A percentile compares a stretch with the other conserved stretches of the same genome.
Conservation (phyloP, 148 eudicot species). For the Chenopodium quinoa region DNA sequence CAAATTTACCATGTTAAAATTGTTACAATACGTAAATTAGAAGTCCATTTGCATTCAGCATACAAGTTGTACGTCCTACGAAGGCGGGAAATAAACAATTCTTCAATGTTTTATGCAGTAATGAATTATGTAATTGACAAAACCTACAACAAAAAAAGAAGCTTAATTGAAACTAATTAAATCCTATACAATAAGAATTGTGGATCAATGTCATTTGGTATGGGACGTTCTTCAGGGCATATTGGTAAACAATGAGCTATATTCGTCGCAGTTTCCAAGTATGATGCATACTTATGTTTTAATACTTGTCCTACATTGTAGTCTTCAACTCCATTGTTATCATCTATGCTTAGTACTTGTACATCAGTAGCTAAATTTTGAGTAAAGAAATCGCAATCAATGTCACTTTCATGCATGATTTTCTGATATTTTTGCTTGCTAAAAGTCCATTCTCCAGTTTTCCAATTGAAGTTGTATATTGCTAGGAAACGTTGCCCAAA, state of each 20-base stretch:
- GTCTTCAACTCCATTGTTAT: background rate
- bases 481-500: conserved; percentile 64
- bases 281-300: conserved; percentile 22
- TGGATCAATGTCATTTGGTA: conserved; percentile 16
- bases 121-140: no score
- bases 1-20: no score
- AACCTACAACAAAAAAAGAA: background rate
- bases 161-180: background rate
- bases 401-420: conserved; percentile 9
- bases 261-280: conserved; percentile 41
- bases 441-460: conserved; percentile 57
- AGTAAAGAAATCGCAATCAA: conserved; percentile 1
- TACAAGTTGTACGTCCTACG: no score
- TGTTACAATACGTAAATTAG: no score
- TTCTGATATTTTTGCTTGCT: conserved; percentile 26
- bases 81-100: no score
- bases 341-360: conserved; percentile 7
- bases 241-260: conserved; percentile 43
- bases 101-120: no score
- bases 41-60: no score
- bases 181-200: conserved; percentile 16
- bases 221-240: background rate
- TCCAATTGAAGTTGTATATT: conserved; percentile 57
- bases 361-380: conserved; percentile 17
- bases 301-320: background rate